Evolutionary conservation across 73 alveolate species (phyloP).

Genomic region (Paramecium bursaria): DNA sequence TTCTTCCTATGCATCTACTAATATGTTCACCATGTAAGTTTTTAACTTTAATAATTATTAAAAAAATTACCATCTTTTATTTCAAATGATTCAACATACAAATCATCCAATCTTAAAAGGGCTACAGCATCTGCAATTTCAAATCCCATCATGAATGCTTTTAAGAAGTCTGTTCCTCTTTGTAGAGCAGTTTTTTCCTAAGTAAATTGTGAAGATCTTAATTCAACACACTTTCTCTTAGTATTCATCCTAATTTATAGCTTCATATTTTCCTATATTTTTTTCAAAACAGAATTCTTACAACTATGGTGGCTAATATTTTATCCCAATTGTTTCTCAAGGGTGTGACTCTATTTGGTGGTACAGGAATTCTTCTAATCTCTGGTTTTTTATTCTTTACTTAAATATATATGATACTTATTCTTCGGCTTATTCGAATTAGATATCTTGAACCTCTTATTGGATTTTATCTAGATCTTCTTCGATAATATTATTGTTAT

Average conservation of each 20-base stretch:
- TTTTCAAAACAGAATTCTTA: not conserved
- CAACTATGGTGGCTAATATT: constrained; percentile 96
- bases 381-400: constrained; percentile 71
- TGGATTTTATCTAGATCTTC: constrained; percentile 66
- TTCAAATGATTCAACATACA: constrained; percentile 97
- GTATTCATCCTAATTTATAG: constrained; percentile 99
- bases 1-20: constrained; percentile 99
- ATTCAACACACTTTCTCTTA: constrained; percentile 96
- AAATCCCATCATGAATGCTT: constrained; percentile 98
- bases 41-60: constrained; percentile 74
- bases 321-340: constrained; percentile 97
- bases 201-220: constrained; percentile 93
- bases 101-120: constrained; percentile 97
- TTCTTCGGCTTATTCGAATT: constrained; percentile 52
- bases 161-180: constrained; percentile 96
- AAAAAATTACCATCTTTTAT: constrained; percentile 90
- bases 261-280: constrained; percentile 96
- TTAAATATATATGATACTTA: not conserved
- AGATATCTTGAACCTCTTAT: constrained; percentile 60
- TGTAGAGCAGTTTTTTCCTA: constrained; percentile 94
- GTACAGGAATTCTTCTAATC: constrained; percentile 94
- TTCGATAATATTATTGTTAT: constrained; percentile 58
- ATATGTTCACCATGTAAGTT: constrained; percentile 98
- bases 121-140: constrained; percentile 99
- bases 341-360: constrained; percentile 97